Evolutionary conservation across 2,329 filamentous ascomycete genomes (phyloP).

Genomic region (Albophoma yamanashiensis): DNA sequence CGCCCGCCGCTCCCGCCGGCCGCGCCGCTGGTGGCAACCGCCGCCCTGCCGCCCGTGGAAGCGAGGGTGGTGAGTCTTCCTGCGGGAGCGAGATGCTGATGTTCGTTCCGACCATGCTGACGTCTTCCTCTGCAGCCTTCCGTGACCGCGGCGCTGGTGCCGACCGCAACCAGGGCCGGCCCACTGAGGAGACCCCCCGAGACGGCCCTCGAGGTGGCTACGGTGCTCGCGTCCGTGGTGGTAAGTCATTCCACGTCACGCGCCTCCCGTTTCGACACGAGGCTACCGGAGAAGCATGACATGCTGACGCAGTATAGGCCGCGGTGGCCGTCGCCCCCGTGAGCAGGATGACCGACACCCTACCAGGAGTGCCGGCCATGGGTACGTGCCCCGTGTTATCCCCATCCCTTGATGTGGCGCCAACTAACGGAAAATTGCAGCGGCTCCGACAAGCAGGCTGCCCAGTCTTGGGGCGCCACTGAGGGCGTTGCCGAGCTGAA

Average conservation of each 20-base stretch:
- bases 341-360: constrained; percentile 47
- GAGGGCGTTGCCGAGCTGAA: constrained; percentile 77
- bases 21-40: constrained; percentile 32
- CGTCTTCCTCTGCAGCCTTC: constrained; percentile 51
- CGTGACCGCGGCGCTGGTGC: constrained; percentile 77
- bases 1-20: constrained; percentile 47
- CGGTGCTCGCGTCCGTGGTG: constrained; percentile 51
- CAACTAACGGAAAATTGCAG: constrained; percentile 26
- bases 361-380: constrained; percentile 26
- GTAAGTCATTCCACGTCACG: constrained; percentile 24
- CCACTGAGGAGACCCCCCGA: constrained; percentile 56
- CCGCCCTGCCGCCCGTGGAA: constrained; percentile 57
- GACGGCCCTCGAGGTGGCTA: constrained; percentile 49
- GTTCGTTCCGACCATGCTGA: neutral
- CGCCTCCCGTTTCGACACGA: neutral
- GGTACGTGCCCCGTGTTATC: constrained; percentile 26
- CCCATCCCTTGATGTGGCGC: neutral
- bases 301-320: constrained; percentile 25
- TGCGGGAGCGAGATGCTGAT: neutral
- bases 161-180: constrained; percentile 71
- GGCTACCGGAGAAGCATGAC: neutral
- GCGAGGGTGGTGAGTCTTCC: constrained; percentile 67
- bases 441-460: constrained; percentile 77
- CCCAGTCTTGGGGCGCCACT: constrained; percentile 78
- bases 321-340: constrained; percentile 41